A percentile compares a stretch with the other conserved stretches of the same genome.
These are phyloP conservation scores for Botryotinia calthae DNA, from an alignment of 2,329 filamentous ascomycete genomes.

Conservation along the genomic window DNA sequence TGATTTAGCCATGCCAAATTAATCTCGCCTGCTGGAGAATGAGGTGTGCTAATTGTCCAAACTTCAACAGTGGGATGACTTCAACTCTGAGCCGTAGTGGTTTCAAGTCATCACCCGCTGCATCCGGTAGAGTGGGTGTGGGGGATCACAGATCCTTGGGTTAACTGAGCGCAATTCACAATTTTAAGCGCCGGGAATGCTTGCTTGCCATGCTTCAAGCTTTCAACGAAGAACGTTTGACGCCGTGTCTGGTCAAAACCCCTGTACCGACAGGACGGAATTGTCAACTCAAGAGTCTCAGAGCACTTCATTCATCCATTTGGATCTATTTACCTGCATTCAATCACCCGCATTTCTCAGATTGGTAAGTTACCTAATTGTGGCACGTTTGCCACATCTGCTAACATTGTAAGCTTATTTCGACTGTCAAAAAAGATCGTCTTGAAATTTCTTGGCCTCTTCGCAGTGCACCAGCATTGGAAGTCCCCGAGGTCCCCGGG, in stretches of 20 bases:
- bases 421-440: background rate
- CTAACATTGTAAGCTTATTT: background rate
- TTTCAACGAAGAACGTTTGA: background rate
- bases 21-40: background rate
- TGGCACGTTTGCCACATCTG: background rate
- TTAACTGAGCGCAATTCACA: background rate
- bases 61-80: background rate
- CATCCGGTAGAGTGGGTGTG: background rate
- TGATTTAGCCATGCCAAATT: background rate
- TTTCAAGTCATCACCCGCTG: background rate
- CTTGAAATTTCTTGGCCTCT: background rate
- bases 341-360: background rate
- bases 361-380: background rate
- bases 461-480: background rate
- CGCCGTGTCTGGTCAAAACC: background rate
- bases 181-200: background rate
- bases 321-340: background rate
- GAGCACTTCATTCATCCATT: background rate
- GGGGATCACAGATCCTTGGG: background rate
- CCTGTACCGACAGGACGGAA: background rate
- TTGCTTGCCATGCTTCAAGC: constrained; percentile 5
- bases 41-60: background rate
- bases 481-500: background rate
- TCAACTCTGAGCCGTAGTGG: background rate
- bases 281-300: background rate